Conservation (phyloP, 441 rosid genomes). For the Corymbia calophylla region DNA sequence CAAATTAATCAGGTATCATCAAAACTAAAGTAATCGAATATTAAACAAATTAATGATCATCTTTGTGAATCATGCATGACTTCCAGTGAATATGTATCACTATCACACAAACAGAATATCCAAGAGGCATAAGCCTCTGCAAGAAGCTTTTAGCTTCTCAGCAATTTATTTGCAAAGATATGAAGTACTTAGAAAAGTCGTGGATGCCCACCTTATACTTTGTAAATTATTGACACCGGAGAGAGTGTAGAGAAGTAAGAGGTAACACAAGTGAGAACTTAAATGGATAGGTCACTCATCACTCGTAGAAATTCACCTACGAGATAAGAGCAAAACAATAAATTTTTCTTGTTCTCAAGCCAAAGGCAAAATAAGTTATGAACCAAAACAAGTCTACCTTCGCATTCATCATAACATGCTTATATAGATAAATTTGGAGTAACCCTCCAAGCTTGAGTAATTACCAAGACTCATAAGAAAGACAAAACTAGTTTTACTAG, state of each 20-base stretch:
- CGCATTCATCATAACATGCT: background rate
- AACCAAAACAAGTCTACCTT: background rate
- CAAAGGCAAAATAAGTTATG: background rate
- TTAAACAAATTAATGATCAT: background rate
- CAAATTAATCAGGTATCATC: background rate
- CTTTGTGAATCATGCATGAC: background rate
- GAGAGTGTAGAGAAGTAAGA: background rate
- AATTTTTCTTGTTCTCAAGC: background rate
- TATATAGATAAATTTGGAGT: background rate
- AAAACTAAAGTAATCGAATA: background rate
- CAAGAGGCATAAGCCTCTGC: background rate
- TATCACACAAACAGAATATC: background rate
- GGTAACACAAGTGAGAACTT: background rate
- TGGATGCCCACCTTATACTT: background rate
- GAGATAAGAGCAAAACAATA: background rate
- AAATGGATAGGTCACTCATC: background rate
- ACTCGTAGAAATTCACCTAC: too few species aligned
- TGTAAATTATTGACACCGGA: background rate
- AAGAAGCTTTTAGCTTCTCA: background rate
- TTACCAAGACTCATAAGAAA: background rate
- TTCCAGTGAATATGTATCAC: background rate
- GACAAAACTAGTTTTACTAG: background rate
- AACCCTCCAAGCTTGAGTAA: background rate
- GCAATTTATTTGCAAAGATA: background rate
- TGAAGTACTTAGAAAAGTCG: background rate